Evolutionary conservation across 768 basidiomycete genomes (phyloP).

Genomic region (Harrya chromipes): DNA sequence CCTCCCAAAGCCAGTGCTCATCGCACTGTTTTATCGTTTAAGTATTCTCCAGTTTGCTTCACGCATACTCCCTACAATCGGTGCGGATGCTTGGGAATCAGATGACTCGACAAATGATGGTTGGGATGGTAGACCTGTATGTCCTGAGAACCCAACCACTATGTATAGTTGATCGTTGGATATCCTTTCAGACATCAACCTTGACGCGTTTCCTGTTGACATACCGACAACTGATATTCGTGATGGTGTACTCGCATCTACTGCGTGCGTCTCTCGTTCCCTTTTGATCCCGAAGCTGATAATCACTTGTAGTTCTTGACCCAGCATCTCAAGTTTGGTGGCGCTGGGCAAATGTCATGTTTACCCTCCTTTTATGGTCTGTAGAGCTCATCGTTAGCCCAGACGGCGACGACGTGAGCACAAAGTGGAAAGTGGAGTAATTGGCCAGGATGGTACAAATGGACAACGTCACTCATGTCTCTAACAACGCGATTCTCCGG

Average conservation of each 20-base stretch:
- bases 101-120: conserved; percentile 59
- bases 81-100: conserved; percentile 73
- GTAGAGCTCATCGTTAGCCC: conserved; percentile 76
- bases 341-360: conserved; percentile 89
- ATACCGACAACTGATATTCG: conserved; percentile 80
- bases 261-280: conserved; percentile 52
- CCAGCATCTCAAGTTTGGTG: conserved; percentile 93
- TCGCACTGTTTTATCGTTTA: conserved; percentile 78
- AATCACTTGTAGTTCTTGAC: conserved; percentile 58
- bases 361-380: conserved; percentile 80
- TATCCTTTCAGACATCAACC: conserved; percentile 58
- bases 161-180: conserved; percentile 9
- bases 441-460: conserved; percentile 8
- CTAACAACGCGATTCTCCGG: conserved; percentile 2
- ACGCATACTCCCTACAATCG: conserved; percentile 79
- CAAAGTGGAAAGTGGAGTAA: conserved; percentile 76
- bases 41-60: conserved; percentile 78
- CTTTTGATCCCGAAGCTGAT: conserved; percentile 1
- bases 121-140: conserved; percentile 72
- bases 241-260: conserved; percentile 85
- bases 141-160: not conserved
- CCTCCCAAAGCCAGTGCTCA: conserved; percentile 78
- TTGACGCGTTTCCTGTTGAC: conserved; percentile 73
- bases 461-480: conserved; percentile 3
- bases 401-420: conserved; percentile 64